phyloP scores from a whole-genome alignment of 2,329 filamentous ascomycete genomes.

The Colletotrichum incanum region DNA sequence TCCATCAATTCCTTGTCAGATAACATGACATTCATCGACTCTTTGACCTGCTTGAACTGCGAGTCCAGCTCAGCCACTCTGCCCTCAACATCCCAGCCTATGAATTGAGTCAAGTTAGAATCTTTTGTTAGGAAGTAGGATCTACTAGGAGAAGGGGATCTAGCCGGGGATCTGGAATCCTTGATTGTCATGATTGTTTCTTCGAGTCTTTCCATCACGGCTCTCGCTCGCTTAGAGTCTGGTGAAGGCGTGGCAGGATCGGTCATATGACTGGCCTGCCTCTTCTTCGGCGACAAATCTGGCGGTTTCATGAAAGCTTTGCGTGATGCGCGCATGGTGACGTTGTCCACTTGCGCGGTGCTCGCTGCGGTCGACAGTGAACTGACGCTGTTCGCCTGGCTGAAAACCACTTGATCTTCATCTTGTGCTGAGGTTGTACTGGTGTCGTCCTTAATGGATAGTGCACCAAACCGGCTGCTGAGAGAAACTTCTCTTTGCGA shows the following conservation, averaged over 20 bases:
- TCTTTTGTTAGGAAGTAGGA: slow-evolving; percentile 76
- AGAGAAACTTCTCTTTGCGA: slow-evolving; percentile 63
- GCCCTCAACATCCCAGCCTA: slow-evolving; percentile 86
- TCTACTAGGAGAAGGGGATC: slow-evolving; percentile 63
- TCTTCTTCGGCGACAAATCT: slow-evolving; percentile 40
- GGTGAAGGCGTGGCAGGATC: slow-evolving; percentile 39
- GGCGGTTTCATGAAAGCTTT: slow-evolving; percentile 13
- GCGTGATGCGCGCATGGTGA: slow-evolving; percentile 42
- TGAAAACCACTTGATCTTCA: slow-evolving; percentile 65
- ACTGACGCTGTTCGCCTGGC: slow-evolving; percentile 46
- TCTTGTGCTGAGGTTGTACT: slow-evolving; percentile 40
- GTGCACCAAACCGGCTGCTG: slow-evolving; percentile 53
- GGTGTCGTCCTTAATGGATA: slow-evolving; percentile 58
- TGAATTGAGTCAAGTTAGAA: slow-evolving; percentile 77
- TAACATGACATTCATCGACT: slow-evolving; percentile 79
- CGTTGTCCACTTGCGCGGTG: slow-evolving; percentile 43
- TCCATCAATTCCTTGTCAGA: slow-evolving; percentile 80
- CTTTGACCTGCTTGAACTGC: slow-evolving; percentile 80
- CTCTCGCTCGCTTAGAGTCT: slow-evolving; percentile 39
- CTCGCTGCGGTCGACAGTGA: slow-evolving; percentile 28
- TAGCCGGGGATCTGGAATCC: slow-evolving; percentile 55
- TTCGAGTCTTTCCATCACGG: slow-evolving; percentile 47
- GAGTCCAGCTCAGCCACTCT: slow-evolving; percentile 83
- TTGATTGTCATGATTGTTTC: slow-evolving; percentile 52
- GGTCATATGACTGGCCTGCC: slow-evolving; percentile 40